A percentile compares a stretch with the other conserved stretches of the same genome.
These are phyloP conservation scores for Pholiota molesta DNA, from an alignment of 768 basidiomycete species.

Conservation along the genomic window DNA sequence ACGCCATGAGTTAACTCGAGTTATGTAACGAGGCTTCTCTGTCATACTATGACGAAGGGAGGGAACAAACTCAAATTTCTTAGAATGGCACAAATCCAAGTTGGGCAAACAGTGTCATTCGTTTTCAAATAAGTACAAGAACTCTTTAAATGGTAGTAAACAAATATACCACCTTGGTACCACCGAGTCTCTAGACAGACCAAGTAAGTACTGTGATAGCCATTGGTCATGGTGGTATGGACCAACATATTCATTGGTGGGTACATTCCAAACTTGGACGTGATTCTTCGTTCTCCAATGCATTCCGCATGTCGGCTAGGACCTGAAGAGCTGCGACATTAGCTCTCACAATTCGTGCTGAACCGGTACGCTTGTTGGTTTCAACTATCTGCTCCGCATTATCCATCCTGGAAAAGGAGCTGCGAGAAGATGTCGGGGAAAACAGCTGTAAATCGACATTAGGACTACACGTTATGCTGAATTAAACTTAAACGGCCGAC, in stretches of 20 bases:
- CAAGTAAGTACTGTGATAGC: too few species aligned
- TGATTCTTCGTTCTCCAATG: not conserved
- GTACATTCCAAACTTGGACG: not conserved
- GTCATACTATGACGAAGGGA: too few species aligned
- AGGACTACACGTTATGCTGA: not conserved
- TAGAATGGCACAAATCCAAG: too few species aligned
- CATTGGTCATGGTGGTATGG: not conserved
- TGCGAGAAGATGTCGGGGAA: slow-evolving; percentile 51
- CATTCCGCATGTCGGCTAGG: not conserved
- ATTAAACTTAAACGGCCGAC: slow-evolving; percentile 33
- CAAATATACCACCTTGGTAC: too few species aligned
- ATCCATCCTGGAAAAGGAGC: slow-evolving; percentile 56
- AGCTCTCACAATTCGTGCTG: slow-evolving; percentile 31
- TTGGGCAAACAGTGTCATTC: too few species aligned
- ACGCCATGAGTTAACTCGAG: too few species aligned
- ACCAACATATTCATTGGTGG: not conserved
- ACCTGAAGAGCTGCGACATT: slow-evolving; percentile 16
- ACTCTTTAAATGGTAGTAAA: too few species aligned
- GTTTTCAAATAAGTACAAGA: too few species aligned
- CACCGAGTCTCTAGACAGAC: too few species aligned
- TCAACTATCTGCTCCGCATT: slow-evolving; percentile 58
- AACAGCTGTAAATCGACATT: slow-evolving; percentile 52
- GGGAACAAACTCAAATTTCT: too few species aligned
- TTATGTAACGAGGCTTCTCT: too few species aligned
- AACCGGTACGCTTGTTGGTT: slow-evolving; percentile 48